phyloP scores from a whole-genome alignment of 1,284 basidiomycete species.

The Pterulicium gracile region DNA sequence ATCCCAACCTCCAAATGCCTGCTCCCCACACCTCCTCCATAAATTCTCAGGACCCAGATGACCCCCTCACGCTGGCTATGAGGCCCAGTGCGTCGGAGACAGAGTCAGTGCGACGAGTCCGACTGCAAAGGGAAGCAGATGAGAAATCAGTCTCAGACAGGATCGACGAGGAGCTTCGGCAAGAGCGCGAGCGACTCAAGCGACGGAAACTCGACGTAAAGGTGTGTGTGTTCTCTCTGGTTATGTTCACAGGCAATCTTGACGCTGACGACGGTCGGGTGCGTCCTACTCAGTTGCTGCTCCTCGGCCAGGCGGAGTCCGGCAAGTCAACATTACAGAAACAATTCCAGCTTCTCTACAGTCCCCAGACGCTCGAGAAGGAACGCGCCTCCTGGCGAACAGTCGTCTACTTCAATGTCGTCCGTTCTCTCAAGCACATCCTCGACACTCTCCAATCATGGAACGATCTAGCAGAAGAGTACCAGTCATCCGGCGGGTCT shows the following conservation, averaged over 20 bases:
- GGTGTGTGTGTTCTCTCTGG: constrained; percentile 29
- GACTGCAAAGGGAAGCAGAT: constrained; percentile 57
- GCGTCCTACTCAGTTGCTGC: constrained; percentile 46
- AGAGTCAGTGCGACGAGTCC: constrained; percentile 43
- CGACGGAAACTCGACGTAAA: constrained; percentile 65
- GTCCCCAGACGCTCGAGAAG: constrained; percentile 60
- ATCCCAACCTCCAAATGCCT: constrained; percentile 11
- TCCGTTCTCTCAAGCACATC: constrained; percentile 67
- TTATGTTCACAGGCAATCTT: constrained; percentile 21
- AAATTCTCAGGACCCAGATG: constrained; percentile 47
- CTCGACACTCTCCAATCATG: constrained; percentile 57
- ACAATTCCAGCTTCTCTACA: constrained; percentile 81
- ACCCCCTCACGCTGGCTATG: constrained; percentile 60
- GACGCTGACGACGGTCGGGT: constrained; percentile 2
- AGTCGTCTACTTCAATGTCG: constrained; percentile 77
- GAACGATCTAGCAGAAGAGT: constrained; percentile 48
- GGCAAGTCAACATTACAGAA: constrained; percentile 77
- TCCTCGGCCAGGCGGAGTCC: constrained; percentile 75
- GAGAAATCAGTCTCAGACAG: constrained; percentile 64
- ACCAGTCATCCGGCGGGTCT: constrained; percentile 20
- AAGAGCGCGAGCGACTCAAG: constrained; percentile 52
- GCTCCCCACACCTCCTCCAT: constrained; percentile 46
- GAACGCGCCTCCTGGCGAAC: constrained; percentile 74
- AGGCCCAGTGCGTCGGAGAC: constrained; percentile 59
- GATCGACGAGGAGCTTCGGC: constrained; percentile 69